A percentile compares a stretch with the other conserved stretches of the same genome.
Conservation (phyloP, 768 basidiomycete species). For the Mycena galopus region DNA sequence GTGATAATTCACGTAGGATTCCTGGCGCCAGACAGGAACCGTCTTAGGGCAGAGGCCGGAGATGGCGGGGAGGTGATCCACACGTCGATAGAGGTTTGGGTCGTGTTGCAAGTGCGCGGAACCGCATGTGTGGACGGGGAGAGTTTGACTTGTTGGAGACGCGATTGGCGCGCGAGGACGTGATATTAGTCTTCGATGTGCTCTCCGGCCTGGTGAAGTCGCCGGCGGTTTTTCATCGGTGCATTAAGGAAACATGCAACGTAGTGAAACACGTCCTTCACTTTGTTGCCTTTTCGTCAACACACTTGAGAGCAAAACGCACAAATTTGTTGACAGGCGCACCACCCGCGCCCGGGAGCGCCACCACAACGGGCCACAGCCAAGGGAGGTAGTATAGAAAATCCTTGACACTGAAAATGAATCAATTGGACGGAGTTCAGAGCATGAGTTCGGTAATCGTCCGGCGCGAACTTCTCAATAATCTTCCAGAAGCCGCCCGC, state of each 20-base stretch:
- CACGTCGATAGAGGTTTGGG: not conserved
- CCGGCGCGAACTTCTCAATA: slow-evolving; percentile 7
- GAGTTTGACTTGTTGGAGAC: not conserved
- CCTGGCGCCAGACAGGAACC: not conserved
- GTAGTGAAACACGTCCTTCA: not conserved
- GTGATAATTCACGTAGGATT: not conserved
- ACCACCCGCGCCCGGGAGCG: not conserved
- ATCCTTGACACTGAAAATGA: not conserved
- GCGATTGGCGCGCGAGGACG: not conserved
- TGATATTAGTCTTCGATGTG: slow-evolving; percentile 8
- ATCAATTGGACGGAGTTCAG: too few relatives aligned
- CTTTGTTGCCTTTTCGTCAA: not conserved
- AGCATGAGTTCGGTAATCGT: not conserved
- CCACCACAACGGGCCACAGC: not conserved
- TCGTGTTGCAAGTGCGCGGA: not conserved
- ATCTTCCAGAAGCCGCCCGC: not conserved
- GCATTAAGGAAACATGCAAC: not conserved
- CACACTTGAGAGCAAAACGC: not conserved
- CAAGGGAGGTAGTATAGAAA: slow-evolving; percentile 3
- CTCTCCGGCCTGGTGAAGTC: not conserved
- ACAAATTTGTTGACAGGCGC: not conserved
- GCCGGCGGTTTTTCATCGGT: not conserved
- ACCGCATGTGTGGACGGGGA: too few relatives aligned
- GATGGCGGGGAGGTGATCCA: too few relatives aligned
- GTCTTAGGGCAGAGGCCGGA: not conserved